Conservation (phyloP, 148 eudicot species). For the Heliosperma pusillum region DNA sequence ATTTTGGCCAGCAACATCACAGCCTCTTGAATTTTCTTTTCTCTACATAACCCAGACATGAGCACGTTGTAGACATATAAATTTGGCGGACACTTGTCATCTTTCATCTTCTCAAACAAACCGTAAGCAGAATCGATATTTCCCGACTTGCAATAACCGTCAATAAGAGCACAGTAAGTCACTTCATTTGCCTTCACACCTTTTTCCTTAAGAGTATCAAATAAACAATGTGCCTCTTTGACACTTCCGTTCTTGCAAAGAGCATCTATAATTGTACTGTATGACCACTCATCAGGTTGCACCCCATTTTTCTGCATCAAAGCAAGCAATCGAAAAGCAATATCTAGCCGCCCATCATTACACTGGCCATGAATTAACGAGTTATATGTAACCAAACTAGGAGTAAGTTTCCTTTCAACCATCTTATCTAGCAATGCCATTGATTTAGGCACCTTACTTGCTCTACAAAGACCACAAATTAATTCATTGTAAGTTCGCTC, state of each 20-base stretch:
- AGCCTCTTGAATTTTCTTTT: slow-evolving; percentile 46
- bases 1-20: slow-evolving; percentile 39
- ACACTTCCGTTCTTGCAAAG: slow-evolving; percentile 56
- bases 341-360: slow-evolving; percentile 54
- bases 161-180: slow-evolving; percentile 47
- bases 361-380: slow-evolving; percentile 70
- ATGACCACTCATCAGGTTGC: slow-evolving; percentile 67
- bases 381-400: slow-evolving; percentile 62
- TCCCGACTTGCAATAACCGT: too few species aligned
- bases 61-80: slow-evolving; percentile 49
- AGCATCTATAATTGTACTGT: slow-evolving; percentile 50
- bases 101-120: slow-evolving; percentile 52
- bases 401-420: slow-evolving; percentile 48
- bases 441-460: slow-evolving; percentile 50
- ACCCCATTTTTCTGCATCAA: slow-evolving; percentile 57
- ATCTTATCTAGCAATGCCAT: slow-evolving; percentile 70
- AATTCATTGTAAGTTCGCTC: slow-evolving; percentile 75
- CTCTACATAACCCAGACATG: slow-evolving; percentile 64
- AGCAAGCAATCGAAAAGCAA: slow-evolving; percentile 57
- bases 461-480: slow-evolving; percentile 67
- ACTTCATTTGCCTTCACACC: slow-evolving; percentile 62
- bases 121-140: slow-evolving; percentile 43
- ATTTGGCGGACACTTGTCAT: slow-evolving; percentile 52
- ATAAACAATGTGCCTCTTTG: slow-evolving; percentile 47
- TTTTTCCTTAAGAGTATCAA: slow-evolving; percentile 52